phyloP scores from a whole-genome alignment of 2,329 filamentous ascomycete species.

The Mycogone perniciosa region DNA sequence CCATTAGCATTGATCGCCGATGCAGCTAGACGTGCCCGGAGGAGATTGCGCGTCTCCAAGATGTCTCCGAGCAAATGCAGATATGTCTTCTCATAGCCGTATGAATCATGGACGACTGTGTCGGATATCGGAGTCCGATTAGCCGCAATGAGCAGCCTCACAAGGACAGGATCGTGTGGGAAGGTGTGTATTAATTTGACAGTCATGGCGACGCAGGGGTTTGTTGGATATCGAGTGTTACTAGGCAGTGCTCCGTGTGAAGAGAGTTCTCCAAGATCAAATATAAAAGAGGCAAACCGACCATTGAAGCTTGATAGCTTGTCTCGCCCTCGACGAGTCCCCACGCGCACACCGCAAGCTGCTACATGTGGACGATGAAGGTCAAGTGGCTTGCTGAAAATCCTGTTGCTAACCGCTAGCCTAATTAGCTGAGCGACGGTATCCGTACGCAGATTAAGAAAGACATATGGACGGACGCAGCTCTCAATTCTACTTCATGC shows the following conservation, averaged over 20 bases:
- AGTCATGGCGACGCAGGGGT: background rate
- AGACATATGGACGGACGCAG: too few relatives aligned
- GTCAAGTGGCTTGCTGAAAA: too few relatives aligned
- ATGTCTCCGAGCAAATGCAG: constrained; percentile 13
- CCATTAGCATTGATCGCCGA: background rate
- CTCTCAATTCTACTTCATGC: too few relatives aligned
- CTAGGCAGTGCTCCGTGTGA: background rate
- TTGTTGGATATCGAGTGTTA: background rate
- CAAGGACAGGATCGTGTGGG: constrained; percentile 9
- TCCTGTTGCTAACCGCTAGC: too few relatives aligned
- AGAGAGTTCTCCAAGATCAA: background rate
- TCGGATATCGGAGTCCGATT: background rate
- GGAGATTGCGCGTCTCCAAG: constrained; percentile 5
- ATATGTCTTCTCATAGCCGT: constrained; percentile 15
- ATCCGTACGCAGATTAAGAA: too few relatives aligned
- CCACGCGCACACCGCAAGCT: too few relatives aligned
- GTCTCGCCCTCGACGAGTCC: too few relatives aligned
- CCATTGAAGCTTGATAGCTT: too few relatives aligned
- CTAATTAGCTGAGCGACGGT: too few relatives aligned
- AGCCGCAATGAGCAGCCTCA: constrained; percentile 9
- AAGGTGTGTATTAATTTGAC: background rate
- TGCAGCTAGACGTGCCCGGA: background rate
- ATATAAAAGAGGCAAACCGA: background rate
- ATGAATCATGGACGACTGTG: constrained; percentile 11
- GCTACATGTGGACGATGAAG: too few relatives aligned